Percentiles rank a stretch among this genome's conserved stretches.
Conservation (phyloP, 352 stramenopile species). For the Pythium coloratum region DNA sequence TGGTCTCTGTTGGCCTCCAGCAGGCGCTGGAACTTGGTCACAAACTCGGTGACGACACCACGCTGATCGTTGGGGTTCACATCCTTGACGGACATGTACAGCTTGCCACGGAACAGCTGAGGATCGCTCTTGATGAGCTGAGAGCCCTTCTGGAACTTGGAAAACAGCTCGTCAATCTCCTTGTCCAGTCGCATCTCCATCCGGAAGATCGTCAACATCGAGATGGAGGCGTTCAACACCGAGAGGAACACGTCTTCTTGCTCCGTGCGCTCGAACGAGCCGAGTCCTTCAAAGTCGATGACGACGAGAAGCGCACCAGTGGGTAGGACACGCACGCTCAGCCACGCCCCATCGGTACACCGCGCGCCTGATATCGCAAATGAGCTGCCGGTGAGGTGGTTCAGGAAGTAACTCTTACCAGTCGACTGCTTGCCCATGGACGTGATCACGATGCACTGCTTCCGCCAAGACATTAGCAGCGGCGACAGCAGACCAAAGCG, state of each 20-base stretch:
- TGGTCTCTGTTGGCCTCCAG: constrained; percentile 53
- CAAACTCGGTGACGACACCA: constrained; percentile 52
- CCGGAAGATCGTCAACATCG: constrained; percentile 72
- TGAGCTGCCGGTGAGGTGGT: constrained; percentile 73
- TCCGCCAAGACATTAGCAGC: constrained; percentile 40
- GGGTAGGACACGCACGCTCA: constrained; percentile 46
- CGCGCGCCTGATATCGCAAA: constrained; percentile 66
- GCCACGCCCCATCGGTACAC: constrained; percentile 70
- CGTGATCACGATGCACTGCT: constrained; percentile 49
- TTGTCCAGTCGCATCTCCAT: constrained; percentile 83
- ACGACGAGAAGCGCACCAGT: constrained; percentile 56
- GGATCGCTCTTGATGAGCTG: constrained; percentile 61
- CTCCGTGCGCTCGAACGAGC: constrained; percentile 69
- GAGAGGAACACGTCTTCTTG: constrained; percentile 79
- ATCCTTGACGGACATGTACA: constrained; percentile 78
- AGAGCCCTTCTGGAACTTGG: constrained; percentile 64
- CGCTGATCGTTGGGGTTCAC: constrained; percentile 68
- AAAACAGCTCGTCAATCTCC: constrained; percentile 68
- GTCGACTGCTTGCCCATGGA: constrained; percentile 78
- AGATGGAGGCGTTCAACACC: constrained; percentile 68
- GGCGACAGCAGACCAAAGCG: constrained; percentile 31
- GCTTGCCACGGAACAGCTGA: constrained; percentile 49
- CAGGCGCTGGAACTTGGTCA: constrained; percentile 49
- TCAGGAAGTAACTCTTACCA: constrained; percentile 79
- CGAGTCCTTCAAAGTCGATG: constrained; percentile 76